Conservation (phyloP, 1,284 basidiomycete genomes). For the Tilletia indica region DNA sequence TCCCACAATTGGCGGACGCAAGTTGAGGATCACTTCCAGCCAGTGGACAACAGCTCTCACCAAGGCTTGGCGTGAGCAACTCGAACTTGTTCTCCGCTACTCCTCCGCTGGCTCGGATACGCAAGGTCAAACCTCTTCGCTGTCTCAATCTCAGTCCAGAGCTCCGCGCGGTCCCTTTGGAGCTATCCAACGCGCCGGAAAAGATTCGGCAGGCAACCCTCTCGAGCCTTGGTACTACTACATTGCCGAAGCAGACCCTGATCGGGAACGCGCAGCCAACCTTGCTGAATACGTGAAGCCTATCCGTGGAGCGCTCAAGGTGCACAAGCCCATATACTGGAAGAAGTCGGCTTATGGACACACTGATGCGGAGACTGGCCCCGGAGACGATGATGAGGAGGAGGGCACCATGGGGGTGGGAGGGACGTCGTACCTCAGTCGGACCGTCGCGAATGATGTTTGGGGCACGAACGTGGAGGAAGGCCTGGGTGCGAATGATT, state of each 20-base stretch:
- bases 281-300: conserved; percentile 52
- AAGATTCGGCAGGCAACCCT: conserved; percentile 50
- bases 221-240: conserved; percentile 55
- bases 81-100: conserved; percentile 44
- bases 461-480: conserved; percentile 8
- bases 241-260: conserved; percentile 49
- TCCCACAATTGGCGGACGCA: not conserved
- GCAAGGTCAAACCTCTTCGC: not conserved
- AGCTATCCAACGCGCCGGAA: conserved; percentile 51
- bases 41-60: conserved; percentile 20
- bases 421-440: not conserved
- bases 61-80: conserved; percentile 51
- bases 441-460: not conserved
- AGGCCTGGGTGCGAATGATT: not conserved
- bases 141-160: not conserved
- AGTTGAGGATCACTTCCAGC: not conserved
- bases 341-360: conserved; percentile 47
- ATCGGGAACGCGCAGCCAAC: conserved; percentile 49
- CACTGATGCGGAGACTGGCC: conserved; percentile 9
- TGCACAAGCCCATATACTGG: conserved; percentile 55
- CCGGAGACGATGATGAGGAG: conserved; percentile 22
- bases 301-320: conserved; percentile 51
- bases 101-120: conserved; percentile 28
- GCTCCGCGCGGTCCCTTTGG: conserved; percentile 32
- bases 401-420: conserved; percentile 18